A percentile compares a stretch with the other conserved stretches of the same genome.
Evolutionary conservation across 129 eudicot genomes (phyloP).

Genomic region (Helichrysum umbraculigerum): DNA sequence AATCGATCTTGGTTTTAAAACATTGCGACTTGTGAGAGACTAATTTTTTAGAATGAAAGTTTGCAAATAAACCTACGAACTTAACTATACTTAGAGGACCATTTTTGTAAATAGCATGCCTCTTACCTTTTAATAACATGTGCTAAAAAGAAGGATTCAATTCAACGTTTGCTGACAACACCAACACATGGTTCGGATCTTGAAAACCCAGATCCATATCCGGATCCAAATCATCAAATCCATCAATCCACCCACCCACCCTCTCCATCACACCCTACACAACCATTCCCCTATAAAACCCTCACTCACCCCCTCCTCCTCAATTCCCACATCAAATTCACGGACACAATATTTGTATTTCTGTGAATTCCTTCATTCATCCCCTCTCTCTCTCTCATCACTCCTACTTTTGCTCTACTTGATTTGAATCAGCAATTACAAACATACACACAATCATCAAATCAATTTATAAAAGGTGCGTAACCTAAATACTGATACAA

Average conservation of each 20-base stretch:
- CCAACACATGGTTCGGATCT: conserved; percentile 11
- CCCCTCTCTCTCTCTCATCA: conserved; percentile 5
- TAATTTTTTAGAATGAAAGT: background rate
- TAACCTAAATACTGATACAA: background rate
- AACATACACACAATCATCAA: background rate
- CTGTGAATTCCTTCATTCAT: conserved; percentile 17
- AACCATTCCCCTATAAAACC: conserved; percentile 40
- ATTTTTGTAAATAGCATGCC: too few species aligned
- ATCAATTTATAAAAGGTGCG: conserved; percentile 24
- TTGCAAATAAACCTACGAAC: too few species aligned
- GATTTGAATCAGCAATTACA: conserved; percentile 28
- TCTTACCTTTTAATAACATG: background rate
- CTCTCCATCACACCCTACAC: conserved; percentile 31
- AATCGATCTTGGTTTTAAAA: too few species aligned
- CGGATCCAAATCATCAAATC: background rate
- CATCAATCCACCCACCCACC: conserved; percentile 31
- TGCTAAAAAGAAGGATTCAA: background rate
- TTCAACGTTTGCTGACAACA: conserved; percentile 27
- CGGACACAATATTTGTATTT: conserved; percentile 17
- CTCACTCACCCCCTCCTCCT: conserved; percentile 22
- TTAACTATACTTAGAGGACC: too few species aligned
- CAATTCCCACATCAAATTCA: conserved; percentile 29
- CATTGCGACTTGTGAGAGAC: too few species aligned
- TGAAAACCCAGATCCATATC: conserved; percentile 10
- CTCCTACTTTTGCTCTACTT: conserved; percentile 32